These are phyloP conservation scores for Yarrowia sp. DNA, from an alignment of 805 yeast genomes.

Conservation along the genomic window DNA sequence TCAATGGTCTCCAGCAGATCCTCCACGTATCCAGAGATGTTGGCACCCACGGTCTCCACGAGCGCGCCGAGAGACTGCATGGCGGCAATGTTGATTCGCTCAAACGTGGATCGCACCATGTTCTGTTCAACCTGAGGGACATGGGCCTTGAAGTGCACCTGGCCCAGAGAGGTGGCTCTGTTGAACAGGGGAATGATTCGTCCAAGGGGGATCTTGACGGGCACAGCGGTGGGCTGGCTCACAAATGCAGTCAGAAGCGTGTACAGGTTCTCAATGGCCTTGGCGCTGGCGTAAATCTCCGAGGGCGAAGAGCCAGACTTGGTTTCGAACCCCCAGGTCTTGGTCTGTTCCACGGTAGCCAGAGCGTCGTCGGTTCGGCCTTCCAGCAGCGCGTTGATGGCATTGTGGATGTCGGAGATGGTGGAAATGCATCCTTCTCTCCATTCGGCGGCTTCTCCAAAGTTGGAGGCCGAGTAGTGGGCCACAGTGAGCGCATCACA, in stretches of 20 bases:
- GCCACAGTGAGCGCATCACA: constrained; percentile 61
- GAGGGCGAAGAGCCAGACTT: constrained; percentile 21
- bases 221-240: constrained; percentile 60
- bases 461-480: constrained; percentile 63
- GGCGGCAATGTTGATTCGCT: constrained; percentile 56
- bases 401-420: constrained; percentile 41
- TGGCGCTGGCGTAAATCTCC: constrained; percentile 14
- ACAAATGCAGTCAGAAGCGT: constrained; percentile 56
- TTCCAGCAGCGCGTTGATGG: constrained; percentile 39
- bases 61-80: constrained; percentile 44
- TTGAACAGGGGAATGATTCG: constrained; percentile 60
- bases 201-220: constrained; percentile 71
- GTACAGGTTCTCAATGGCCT: constrained; percentile 38
- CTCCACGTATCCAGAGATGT: constrained; percentile 52
- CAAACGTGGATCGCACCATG: constrained; percentile 64
- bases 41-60: constrained; percentile 56
- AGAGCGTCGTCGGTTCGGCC: constrained; percentile 36
- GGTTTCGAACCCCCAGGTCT: constrained; percentile 22
- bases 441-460: constrained; percentile 59
- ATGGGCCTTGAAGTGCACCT: constrained; percentile 60
- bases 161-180: constrained; percentile 57
- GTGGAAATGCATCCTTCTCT: constrained; percentile 57
- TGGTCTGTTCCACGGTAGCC: constrained; percentile 7
- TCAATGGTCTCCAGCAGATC: constrained; percentile 27
- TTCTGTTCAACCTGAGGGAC: constrained; percentile 37